Base-by-base conservation (phyloP, 1,139 yeast species). In the Yamadazyma blattariae region DNA sequence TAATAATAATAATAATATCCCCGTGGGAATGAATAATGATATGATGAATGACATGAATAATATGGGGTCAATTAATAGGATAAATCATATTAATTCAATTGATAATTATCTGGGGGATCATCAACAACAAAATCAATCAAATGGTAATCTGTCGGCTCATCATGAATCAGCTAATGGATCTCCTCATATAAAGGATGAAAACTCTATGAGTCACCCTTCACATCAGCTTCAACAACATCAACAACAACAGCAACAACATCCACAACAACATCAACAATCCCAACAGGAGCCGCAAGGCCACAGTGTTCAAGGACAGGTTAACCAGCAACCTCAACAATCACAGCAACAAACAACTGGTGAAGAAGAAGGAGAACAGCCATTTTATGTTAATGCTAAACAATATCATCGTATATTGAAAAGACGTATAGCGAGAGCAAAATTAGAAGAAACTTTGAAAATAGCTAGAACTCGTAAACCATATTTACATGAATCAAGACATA, bases 311-410 rank as follows among this genome's bases (percentile, higher is more conserved):
- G 12, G 18, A 16, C n/a, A n/a, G n/a, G n/a, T n/a, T n/a, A 20
- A 21, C 11, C 26, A 17, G 14, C 31, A 18, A 30, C 32, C 26
- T 11, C 11, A 11, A 10, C 8, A n/a, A 23, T 13, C 14, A 7
- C 8, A n/a, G 5, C 9, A 5, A 4, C 48, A 32, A 15, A 41
- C 41, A 15, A 39, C 33, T 16, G 42, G 35, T 10, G 48, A 47
- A 7, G 43, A 39, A 10, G 34, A 56, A 30, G 45, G 50, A 1
- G 97, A 90, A 53, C 96, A 90, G 58, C 98, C 98, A 2, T 89
- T 90, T 54, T 92, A 90, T 54, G 98, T 94, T 33, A 94, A 94
- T 57, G 98, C 98, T 9, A 94, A 92, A 57, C 99, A 94, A 55
- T 94, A 92, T 51, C 97, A 92, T 53, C 79, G 99, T 34, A 94